These are phyloP conservation scores for Penicillium sp. DNA, from an alignment of 2,329 filamentous ascomycete species.

Conservation along the genomic window DNA sequence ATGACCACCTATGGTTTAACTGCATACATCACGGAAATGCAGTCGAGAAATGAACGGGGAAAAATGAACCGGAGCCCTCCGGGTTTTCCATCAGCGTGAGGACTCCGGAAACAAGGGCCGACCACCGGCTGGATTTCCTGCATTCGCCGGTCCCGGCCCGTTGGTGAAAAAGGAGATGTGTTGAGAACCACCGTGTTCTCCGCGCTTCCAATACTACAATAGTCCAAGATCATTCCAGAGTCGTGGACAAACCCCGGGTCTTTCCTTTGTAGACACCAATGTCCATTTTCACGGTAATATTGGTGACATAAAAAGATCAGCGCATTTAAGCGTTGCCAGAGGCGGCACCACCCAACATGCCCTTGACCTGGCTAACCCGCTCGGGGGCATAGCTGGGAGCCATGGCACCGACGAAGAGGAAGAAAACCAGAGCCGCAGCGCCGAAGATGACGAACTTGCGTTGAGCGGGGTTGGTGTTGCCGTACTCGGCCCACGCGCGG, in stretches of 20 bases:
- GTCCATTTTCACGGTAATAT: background rate
- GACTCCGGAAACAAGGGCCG: slow-evolving; percentile 16
- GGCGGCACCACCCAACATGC: slow-evolving; percentile 36
- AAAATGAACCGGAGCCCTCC: slow-evolving; percentile 12
- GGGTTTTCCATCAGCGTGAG: slow-evolving; percentile 6
- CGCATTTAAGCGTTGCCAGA: slow-evolving; percentile 33
- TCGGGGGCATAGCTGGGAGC: slow-evolving; percentile 53
- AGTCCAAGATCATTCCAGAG: background rate
- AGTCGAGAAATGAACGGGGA: slow-evolving; percentile 12
- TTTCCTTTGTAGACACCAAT: background rate
- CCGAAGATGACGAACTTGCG: slow-evolving; percentile 75
- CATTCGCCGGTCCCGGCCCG: slow-evolving; percentile 29
- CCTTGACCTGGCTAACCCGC: slow-evolving; percentile 35
- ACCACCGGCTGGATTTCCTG: slow-evolving; percentile 35
- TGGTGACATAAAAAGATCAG: background rate
- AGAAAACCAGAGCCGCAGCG: slow-evolving; percentile 63
- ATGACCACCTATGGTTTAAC: slow-evolving; percentile 6
- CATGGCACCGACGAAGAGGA: slow-evolving; percentile 64
- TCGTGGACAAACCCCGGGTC: background rate
- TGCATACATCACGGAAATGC: slow-evolving; percentile 15
- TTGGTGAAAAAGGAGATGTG: background rate
- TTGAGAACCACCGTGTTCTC: background rate
- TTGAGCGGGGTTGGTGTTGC: slow-evolving; percentile 69
- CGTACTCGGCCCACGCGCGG: slow-evolving; percentile 84
- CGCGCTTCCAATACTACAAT: background rate